Percentiles rank a stretch among this genome's conserved stretches.
Conservation (phyloP, 306 rosid genomes). For the Casuarina glauca region DNA sequence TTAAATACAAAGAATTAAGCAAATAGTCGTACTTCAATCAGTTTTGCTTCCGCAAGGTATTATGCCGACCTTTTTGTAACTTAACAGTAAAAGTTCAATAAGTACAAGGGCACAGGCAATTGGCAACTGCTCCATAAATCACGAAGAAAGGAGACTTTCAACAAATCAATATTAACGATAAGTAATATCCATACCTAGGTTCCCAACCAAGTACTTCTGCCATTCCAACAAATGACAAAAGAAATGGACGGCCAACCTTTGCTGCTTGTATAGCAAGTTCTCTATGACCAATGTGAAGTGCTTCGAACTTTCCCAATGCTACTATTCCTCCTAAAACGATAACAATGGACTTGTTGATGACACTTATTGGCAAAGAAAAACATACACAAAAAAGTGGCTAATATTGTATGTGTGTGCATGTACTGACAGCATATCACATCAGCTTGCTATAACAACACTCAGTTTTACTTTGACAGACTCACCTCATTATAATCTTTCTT, state of each 20-base stretch:
- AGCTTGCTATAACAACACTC: neutral
- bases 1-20: neutral
- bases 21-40: neutral
- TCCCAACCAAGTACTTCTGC: slow-evolving; percentile 96
- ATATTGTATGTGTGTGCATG: neutral
- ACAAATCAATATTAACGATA: slow-evolving; percentile 16
- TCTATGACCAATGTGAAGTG: slow-evolving; percentile 90
- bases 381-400: neutral
- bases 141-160: slow-evolving; percentile 1
- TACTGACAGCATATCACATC: neutral
- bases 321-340: slow-evolving; percentile 75
- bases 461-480: neutral
- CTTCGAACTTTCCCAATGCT: slow-evolving; percentile 95
- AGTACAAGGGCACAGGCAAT: neutral
- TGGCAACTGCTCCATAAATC: neutral
- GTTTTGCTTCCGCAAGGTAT: neutral
- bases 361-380: neutral
- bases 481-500: neutral
- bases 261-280: slow-evolving; percentile 98
- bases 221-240: slow-evolving; percentile 87
- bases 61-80: neutral
- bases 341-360: slow-evolving; percentile 17
- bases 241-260: slow-evolving; percentile 85
- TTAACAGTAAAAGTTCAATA: neutral
- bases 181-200: slow-evolving; percentile 55